phyloP scores from a whole-genome alignment of 495 filamentous ascomycete genomes.

The Aspergillus homomorphus region DNA sequence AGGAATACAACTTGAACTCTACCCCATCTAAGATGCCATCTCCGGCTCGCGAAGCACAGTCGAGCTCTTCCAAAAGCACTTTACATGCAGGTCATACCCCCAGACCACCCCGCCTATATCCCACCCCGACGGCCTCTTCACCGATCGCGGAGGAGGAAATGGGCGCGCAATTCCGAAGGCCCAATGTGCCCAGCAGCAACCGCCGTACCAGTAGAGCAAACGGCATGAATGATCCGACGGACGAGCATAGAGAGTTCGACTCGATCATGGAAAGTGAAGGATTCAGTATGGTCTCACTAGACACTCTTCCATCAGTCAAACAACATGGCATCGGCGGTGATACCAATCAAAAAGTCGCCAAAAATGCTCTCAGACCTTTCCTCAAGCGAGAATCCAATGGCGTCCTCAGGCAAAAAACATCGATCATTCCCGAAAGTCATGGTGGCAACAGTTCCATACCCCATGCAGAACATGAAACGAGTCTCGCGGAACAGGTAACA shows the following conservation, averaged over 20 bases:
- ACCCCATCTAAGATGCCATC: constrained; percentile 44
- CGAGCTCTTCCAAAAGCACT: constrained; percentile 31
- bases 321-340: constrained; percentile 32
- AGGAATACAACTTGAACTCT: constrained; percentile 33
- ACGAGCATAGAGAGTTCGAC: constrained; percentile 49
- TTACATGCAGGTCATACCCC: constrained; percentile 32
- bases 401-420: constrained; percentile 32
- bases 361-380: constrained; percentile 27
- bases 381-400: constrained; percentile 28
- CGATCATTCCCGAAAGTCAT: constrained; percentile 13
- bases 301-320: constrained; percentile 48
- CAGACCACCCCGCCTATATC: constrained; percentile 33
- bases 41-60: constrained; percentile 27
- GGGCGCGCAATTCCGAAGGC: constrained; percentile 12
- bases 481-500: not conserved
- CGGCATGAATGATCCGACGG: constrained; percentile 34
- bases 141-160: constrained; percentile 40
- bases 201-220: constrained; percentile 10
- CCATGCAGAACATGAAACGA: constrained; percentile 1
- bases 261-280: constrained; percentile 59
- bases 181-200: not conserved
- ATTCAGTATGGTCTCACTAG: constrained; percentile 58
- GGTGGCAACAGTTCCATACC: not conserved
- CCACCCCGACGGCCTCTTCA: constrained; percentile 39
- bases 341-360: constrained; percentile 18